A percentile compares a stretch with the other conserved stretches of the same genome.
phyloP scores from a whole-genome alignment of 163 green algal genomes.

The Scenedesmus sp. region DNA sequence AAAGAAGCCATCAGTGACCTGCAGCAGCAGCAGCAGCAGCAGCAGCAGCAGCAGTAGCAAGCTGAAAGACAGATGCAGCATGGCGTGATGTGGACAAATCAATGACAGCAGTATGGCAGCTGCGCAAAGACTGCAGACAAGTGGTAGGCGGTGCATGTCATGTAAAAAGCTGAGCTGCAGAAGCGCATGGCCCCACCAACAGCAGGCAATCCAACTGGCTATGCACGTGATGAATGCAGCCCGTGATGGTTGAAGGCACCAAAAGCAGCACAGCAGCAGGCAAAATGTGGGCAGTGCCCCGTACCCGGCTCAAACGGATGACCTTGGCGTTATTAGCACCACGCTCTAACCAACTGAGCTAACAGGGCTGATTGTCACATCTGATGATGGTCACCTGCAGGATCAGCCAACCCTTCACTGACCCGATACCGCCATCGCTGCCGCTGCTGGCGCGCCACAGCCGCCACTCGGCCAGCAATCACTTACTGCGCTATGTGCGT shows the following conservation, averaged over 20 bases:
- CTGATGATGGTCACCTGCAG: not conserved
- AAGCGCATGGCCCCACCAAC: not conserved
- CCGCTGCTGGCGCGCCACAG: not conserved
- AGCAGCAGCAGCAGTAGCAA: not conserved
- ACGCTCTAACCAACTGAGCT: not conserved
- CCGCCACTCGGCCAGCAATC: not conserved
- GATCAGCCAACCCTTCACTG: not conserved
- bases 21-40: not conserved
- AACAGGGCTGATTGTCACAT: not conserved
- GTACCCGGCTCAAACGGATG: not conserved
- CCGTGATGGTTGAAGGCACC: not conserved
- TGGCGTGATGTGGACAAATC: no score
- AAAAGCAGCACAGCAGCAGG: not conserved
- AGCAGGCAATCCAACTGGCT: no score
- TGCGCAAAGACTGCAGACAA: no score
- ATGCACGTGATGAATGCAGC: no score
- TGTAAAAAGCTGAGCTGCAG: no score
- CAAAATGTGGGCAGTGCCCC: not conserved
- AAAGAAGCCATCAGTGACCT: slow-evolving; percentile 64
- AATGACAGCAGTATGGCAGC: no score
- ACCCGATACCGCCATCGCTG: not conserved
- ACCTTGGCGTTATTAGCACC: not conserved
- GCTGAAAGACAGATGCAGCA: not conserved
- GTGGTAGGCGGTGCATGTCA: no score
- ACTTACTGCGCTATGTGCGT: not conserved